Percentiles rank a stretch among this genome's conserved stretches.
These are phyloP conservation scores for Monosporozyma siamensis DNA, from an alignment of 805 yeast species.

Conservation along the genomic window DNA sequence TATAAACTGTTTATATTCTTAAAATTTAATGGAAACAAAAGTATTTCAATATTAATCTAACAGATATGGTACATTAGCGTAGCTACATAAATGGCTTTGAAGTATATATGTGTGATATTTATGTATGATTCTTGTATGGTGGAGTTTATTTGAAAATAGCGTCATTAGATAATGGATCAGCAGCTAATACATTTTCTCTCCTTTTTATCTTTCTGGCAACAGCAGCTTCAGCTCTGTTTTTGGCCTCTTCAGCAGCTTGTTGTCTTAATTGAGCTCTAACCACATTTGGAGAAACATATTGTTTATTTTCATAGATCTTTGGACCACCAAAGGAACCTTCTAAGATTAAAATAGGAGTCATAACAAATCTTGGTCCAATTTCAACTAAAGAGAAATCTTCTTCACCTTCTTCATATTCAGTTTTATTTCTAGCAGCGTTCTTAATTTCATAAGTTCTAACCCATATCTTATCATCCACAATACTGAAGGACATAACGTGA, in stretches of 20 bases:
- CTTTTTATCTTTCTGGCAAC: slow-evolving; percentile 62
- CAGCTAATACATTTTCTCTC: slow-evolving; percentile 64
- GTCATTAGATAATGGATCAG: slow-evolving; percentile 77
- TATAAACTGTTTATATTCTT: not conserved
- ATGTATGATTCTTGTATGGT: no score
- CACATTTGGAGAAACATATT: slow-evolving; percentile 91
- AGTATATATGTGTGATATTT: not conserved
- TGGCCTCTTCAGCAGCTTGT: slow-evolving; percentile 72
- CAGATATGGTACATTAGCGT: slow-evolving; percentile 1
- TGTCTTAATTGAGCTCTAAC: slow-evolving; percentile 83
- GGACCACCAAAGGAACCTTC: slow-evolving; percentile 99
- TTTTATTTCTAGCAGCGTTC: slow-evolving; percentile 44
- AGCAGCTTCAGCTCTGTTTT: slow-evolving; percentile 70
- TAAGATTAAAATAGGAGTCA: slow-evolving; percentile 80
- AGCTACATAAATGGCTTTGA: not conserved
- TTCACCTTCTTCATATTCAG: slow-evolving; percentile 40
- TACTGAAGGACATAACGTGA: slow-evolving; percentile 86
- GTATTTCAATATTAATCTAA: not conserved
- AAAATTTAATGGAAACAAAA: not conserved
- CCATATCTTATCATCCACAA: slow-evolving; percentile 93
- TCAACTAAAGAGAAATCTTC: slow-evolving; percentile 76
- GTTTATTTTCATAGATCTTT: slow-evolving; percentile 92
- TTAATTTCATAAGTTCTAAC: slow-evolving; percentile 87
- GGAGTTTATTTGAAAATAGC: slow-evolving; percentile 52
- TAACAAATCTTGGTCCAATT: slow-evolving; percentile 92